Evolutionary conservation across 371 early-diverging fungal genomes (phyloP).

Genomic region (Lichtheimia ramosa): DNA sequence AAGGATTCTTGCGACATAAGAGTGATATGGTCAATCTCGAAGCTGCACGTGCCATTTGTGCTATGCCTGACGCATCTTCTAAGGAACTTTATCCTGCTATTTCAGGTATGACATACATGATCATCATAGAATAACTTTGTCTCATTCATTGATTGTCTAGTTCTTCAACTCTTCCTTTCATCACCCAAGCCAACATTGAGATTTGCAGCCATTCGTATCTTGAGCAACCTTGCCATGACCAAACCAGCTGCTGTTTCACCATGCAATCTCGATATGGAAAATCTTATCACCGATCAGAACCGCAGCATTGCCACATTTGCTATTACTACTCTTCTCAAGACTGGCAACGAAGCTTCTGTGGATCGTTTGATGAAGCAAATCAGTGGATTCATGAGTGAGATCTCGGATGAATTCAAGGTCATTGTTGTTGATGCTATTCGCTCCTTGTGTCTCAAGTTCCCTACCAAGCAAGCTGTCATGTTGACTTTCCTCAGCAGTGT

Average conservation of each 20-base stretch:
- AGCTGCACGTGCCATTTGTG: slow-evolving; percentile 97
- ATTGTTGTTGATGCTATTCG: slow-evolving; percentile 97
- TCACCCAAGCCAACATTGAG: slow-evolving; percentile 91
- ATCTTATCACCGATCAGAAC: slow-evolving; percentile 93
- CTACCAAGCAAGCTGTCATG: slow-evolving; percentile 92
- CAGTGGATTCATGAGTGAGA: slow-evolving; percentile 94
- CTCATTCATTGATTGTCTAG: slow-evolving; percentile 26
- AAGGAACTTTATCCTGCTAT: slow-evolving; percentile 93
- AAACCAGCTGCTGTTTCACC: slow-evolving; percentile 89
- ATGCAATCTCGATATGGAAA: slow-evolving; percentile 98
- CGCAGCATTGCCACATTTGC: slow-evolving; percentile 98
- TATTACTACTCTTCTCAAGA: slow-evolving; percentile 97
- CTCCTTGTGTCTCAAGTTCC: slow-evolving; percentile 95
- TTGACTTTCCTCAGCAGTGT: slow-evolving; percentile 89
- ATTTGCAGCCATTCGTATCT: slow-evolving; percentile 95
- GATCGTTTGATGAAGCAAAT: slow-evolving; percentile 98
- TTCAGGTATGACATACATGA: slow-evolving; percentile 49
- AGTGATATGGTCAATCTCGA: slow-evolving; percentile 97
- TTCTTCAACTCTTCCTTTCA: slow-evolving; percentile 89
- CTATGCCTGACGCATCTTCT: slow-evolving; percentile 76
- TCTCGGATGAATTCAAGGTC: slow-evolving; percentile 97
- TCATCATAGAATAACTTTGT: not conserved
- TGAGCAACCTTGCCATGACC: slow-evolving; percentile 87
- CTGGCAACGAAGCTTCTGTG: slow-evolving; percentile 96
- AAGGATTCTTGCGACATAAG: slow-evolving; percentile 90